Base-by-base conservation (phyloP, 345 rosid genomes). In the Camelina sativa region DNA sequence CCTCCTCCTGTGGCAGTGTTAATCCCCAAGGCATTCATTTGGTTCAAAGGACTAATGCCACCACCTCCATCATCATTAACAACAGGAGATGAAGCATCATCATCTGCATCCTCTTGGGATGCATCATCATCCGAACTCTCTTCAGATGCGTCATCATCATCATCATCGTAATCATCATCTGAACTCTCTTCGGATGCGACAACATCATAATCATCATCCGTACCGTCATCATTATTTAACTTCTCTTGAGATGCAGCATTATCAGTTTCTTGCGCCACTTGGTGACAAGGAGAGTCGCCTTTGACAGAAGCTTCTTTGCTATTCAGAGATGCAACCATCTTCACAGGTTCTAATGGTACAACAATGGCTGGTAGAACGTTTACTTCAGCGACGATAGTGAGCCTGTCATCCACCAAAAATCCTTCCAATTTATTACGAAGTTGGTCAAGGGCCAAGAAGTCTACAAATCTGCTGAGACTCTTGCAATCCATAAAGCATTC, bases 341-440 rank as follows among this genome's bases (percentile, higher is more conserved):
- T 25, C 28, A 25, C 28, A 25, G 28, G 28, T 25, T 25, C 35
- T 8, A 7, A 6, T 7, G 59, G 57, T 12, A 30, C n/a, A 25
- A 41, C 19, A n/a, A 11, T 7, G 46, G 16, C 28, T 19, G 57
- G 64, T 15, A 65, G 1, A 22, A 52, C 9, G 10, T 44, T 6
- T 72, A 88, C 84, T 75, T 90, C 86, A 80, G 90, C 95, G 81
- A 87, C 84, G 62, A 92, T 75, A 11, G 83, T 58, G 64, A 86
- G 78, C 2, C 76, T 77, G 71, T 92, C 85, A 81, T 86, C 80
- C 65, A 80, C 86, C 73, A 86, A 74, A 86, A 79, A 68, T n/a
- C 52, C 41, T 68, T 16, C 47, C 19, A 4, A 10, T 15, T 5
- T 15, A 37, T 17, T 20, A 37, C 9, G 2, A 32, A 65, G 69